These are phyloP conservation scores for Boletellus ananas DNA, from an alignment of 768 basidiomycete genomes.

Conservation along the genomic window DNA sequence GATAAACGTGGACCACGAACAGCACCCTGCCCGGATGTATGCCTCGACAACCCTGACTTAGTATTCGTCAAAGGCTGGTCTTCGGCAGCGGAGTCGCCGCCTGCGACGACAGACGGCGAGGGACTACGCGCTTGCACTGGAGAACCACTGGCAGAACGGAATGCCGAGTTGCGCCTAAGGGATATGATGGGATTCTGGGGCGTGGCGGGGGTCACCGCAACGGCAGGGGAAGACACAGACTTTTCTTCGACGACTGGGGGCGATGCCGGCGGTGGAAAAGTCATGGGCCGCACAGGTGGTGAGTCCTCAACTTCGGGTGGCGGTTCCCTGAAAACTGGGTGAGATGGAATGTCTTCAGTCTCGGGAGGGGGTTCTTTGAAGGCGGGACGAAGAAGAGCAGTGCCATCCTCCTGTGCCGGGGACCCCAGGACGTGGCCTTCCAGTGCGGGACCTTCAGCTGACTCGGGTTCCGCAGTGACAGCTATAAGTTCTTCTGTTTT, in stretches of 20 bases:
- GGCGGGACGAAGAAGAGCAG: conserved; percentile 35
- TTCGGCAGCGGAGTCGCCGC: conserved; percentile 29
- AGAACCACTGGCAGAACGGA: conserved; percentile 34
- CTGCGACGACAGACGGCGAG: conserved; percentile 34
- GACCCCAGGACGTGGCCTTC: conserved; percentile 4
- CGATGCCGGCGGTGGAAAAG: conserved; percentile 22
- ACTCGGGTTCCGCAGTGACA: conserved; percentile 15
- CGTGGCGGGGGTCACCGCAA: conserved; percentile 42
- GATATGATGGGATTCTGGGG: conserved; percentile 52
- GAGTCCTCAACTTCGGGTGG: conserved; percentile 53
- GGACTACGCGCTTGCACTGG: conserved; percentile 39
- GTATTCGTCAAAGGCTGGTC: conserved; percentile 33
- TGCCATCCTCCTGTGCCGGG: conserved; percentile 11
- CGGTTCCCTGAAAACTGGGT: conserved; percentile 60
- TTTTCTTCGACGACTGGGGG: conserved; percentile 26
- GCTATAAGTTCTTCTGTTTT: conserved; percentile 19
- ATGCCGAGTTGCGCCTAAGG: conserved; percentile 32
- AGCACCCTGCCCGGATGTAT: conserved; percentile 40
- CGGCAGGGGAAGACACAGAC: conserved; percentile 27
- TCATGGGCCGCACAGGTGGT: conserved; percentile 12
- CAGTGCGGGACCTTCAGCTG: conserved; percentile 2
- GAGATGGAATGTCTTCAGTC: conserved; percentile 27
- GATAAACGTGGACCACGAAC: conserved; percentile 50
- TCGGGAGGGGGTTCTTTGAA: conserved; percentile 64
- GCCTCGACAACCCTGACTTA: conserved; percentile 40